Percentiles rank a stretch among this genome's conserved stretches.
Evolutionary conservation across 202 grass and related monocot species (phyloP).

Genomic region (Sporobolus alterniflorus): DNA sequence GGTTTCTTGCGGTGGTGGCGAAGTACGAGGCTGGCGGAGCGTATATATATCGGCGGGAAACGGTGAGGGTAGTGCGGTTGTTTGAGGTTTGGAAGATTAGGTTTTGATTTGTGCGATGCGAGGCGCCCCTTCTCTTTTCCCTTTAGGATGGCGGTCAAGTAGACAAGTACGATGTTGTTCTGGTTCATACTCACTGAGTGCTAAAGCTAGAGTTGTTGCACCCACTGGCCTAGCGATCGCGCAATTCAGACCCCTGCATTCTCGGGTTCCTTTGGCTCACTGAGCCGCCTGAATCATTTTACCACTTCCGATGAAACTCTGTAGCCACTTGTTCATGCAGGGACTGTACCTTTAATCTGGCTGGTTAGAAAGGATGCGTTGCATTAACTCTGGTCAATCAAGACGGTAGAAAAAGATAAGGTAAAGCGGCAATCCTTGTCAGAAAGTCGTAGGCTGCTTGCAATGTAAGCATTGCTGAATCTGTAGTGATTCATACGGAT

Average conservation of each 20-base stretch:
- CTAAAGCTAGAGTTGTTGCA: conserved; percentile 46
- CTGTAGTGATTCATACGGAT: background rate
- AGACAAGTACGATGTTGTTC: conserved; percentile 25
- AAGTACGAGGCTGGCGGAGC: background rate
- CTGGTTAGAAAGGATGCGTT: background rate
- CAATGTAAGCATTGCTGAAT: background rate
- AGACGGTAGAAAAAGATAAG: conserved; percentile 4
- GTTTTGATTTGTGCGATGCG: conserved; percentile 40
- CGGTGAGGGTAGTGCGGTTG: conserved; percentile 42
- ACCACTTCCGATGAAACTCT: background rate
- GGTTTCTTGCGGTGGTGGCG: conserved; percentile 32
- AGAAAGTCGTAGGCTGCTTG: background rate
- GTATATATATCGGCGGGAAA: conserved; percentile 38
- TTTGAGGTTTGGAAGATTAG: conserved; percentile 84
- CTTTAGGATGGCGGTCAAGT: conserved; percentile 46
- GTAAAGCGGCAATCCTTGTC: background rate
- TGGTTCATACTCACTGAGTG: background rate
- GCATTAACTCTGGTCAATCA: conserved; percentile 9
- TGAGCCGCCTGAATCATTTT: background rate
- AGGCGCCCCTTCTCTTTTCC: background rate
- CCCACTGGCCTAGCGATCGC: conserved; percentile 41
- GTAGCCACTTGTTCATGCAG: background rate
- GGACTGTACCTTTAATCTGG: background rate
- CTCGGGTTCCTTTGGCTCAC: background rate
- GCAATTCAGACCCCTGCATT: background rate